A percentile compares a stretch with the other conserved stretches of the same genome.
Conservation (phyloP, 2,329 filamentous ascomycete genomes). For the Dothideomycetes sp. region DNA sequence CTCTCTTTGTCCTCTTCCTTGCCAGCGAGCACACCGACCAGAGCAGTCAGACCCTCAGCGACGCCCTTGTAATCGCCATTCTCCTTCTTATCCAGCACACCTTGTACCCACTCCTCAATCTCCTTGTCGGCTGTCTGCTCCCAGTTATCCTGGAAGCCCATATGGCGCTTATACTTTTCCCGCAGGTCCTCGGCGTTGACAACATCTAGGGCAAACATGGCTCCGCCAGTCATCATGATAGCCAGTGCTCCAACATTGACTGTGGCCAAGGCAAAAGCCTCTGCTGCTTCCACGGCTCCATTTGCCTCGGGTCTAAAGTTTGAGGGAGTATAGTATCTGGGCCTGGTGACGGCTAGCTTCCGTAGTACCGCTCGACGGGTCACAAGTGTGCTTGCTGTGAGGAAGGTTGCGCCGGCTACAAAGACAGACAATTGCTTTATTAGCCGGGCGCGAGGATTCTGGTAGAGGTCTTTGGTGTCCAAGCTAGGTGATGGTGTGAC, state of each 20-base stretch:
- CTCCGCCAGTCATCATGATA: conserved; percentile 63
- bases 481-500: not conserved
- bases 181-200: conserved; percentile 40
- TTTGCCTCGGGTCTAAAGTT: conserved; percentile 43
- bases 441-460: conserved; percentile 11
- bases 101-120: conserved; percentile 42
- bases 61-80: conserved; percentile 27
- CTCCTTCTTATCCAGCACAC: conserved; percentile 37
- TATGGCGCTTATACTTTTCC: conserved; percentile 47
- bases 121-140: conserved; percentile 41
- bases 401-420: conserved; percentile 63
- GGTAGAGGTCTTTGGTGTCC: not conserved
- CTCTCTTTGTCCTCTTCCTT: conserved; percentile 19
- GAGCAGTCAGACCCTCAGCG: conserved; percentile 13
- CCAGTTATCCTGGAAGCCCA: conserved; percentile 48
- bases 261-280: conserved; percentile 77
- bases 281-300: conserved; percentile 61
- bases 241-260: conserved; percentile 70
- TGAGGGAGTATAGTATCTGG: conserved; percentile 61
- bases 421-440: conserved; percentile 41
- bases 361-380: conserved; percentile 51
- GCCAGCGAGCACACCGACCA: conserved; percentile 9
- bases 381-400: conserved; percentile 59
- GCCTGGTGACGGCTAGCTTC: conserved; percentile 50
- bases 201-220: conserved; percentile 69